phyloP scores from a whole-genome alignment of 805 yeast species.

The Isabelozyma rhagii region DNA sequence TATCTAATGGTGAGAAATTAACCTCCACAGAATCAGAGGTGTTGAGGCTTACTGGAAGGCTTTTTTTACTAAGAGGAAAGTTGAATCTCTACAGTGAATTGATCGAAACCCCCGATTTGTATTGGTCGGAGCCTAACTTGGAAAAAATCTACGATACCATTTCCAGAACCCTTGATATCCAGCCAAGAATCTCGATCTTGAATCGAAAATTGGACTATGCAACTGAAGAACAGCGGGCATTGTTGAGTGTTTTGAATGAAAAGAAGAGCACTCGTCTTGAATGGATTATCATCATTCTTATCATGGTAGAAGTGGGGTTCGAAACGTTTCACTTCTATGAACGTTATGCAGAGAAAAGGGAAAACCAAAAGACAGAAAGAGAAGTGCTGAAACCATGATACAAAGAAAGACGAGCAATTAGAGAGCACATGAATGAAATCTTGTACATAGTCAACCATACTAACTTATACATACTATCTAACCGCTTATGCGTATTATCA shows the following conservation, averaged over 20 bases:
- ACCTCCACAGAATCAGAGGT: slow-evolving; percentile 55
- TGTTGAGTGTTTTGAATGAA: slow-evolving; percentile 72
- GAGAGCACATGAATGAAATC: no score
- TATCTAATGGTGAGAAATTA: slow-evolving; percentile 57
- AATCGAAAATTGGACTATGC: slow-evolving; percentile 88
- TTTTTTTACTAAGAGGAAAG: slow-evolving; percentile 75
- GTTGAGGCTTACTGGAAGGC: slow-evolving; percentile 65
- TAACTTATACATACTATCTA: no score
- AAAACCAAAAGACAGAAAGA: no score
- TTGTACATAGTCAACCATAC: no score
- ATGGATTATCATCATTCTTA: slow-evolving; percentile 82
- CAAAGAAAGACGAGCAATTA: no score
- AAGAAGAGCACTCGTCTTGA: slow-evolving; percentile 74
- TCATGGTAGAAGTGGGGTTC: slow-evolving; percentile 80
- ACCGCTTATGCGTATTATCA: no score
- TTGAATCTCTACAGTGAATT: slow-evolving; percentile 83
- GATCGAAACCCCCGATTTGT: slow-evolving; percentile 88
- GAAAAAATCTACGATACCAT: slow-evolving; percentile 73
- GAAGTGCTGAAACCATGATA: no score
- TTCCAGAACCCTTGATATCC: slow-evolving; percentile 69
- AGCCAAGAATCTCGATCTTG: slow-evolving; percentile 72
- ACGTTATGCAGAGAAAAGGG: slow-evolving; percentile 14
- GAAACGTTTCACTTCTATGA: slow-evolving; percentile 76
- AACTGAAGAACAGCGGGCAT: slow-evolving; percentile 79
- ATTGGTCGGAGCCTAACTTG: slow-evolving; percentile 88